A percentile compares a stretch with the other conserved stretches of the same genome.
Conservation (phyloP, 345 rosid species). For the Combretum micranthum region DNA sequence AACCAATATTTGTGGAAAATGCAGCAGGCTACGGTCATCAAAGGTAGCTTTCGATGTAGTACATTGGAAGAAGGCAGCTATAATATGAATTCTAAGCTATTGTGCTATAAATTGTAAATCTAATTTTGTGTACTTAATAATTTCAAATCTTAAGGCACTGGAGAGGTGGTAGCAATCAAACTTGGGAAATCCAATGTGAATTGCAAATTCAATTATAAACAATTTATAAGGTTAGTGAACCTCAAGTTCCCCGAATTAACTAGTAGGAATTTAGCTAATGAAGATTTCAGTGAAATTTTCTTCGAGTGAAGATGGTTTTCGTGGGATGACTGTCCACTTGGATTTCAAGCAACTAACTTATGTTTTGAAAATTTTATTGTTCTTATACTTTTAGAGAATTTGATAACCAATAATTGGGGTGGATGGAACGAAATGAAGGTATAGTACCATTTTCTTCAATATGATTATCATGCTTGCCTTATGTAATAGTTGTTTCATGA, state of each 20-base stretch:
- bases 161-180: constrained; percentile 16
- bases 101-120: not conserved
- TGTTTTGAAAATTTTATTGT: no score
- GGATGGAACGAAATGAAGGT: constrained; percentile 7
- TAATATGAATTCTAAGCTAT: not conserved
- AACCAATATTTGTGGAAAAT: constrained; percentile 4
- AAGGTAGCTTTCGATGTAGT: constrained; percentile 14
- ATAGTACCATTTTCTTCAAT: not conserved
- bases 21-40: constrained; percentile 20
- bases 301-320: constrained; percentile 15
- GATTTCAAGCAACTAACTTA: no score
- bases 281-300: constrained; percentile 1
- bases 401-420: no score
- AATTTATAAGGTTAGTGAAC: constrained; percentile 13
- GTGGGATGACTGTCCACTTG: no score
- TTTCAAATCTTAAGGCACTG: constrained; percentile 11
- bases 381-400: no score
- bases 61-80: constrained; percentile 6
- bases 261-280: not conserved
- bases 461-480: no score
- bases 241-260: constrained; percentile 13
- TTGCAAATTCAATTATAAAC: not conserved
- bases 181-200: not conserved
- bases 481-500: not conserved
- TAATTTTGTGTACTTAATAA: not conserved